phyloP scores from a whole-genome alignment of 768 basidiomycete species.

The Termitomyces sp. region DNA sequence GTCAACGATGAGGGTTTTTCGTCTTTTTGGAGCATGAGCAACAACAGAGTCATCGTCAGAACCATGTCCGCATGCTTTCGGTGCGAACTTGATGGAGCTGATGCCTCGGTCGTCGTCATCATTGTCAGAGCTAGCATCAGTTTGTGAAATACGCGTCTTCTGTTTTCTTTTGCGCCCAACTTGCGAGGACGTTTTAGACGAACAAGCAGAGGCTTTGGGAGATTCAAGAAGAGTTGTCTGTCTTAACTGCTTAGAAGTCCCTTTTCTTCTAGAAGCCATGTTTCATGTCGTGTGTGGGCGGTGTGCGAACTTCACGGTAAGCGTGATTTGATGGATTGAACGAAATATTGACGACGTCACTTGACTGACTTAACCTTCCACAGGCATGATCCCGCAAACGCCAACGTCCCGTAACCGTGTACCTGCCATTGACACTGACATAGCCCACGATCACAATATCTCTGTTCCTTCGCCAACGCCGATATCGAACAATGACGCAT shows the following conservation, averaged over 20 bases:
- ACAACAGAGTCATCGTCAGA: neutral
- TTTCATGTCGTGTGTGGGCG: neutral
- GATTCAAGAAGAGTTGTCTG: conserved; percentile 40
- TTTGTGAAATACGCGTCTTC: neutral
- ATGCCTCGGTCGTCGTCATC: conserved; percentile 26
- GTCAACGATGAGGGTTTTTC: conserved; percentile 9
- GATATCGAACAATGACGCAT: conserved; percentile 2
- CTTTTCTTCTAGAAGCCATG: conserved; percentile 14
- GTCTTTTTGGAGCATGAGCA: conserved; percentile 4
- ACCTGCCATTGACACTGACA: conserved; percentile 7
- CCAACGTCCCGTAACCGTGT: conserved; percentile 2
- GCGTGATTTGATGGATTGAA: neutral
- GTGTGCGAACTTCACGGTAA: neutral
- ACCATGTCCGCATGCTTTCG: conserved; percentile 13
- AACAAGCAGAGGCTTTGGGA: conserved; percentile 20
- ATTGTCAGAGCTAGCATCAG: conserved; percentile 7
- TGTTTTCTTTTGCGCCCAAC: conserved; percentile 10
- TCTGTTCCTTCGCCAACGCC: conserved; percentile 8
- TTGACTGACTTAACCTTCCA: neutral
- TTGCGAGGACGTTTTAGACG: conserved; percentile 6
- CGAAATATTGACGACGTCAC: neutral
- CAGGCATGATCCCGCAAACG: conserved; percentile 4
- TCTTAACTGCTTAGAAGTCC: conserved; percentile 23
- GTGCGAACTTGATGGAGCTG: conserved; percentile 46
- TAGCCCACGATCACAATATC: conserved; percentile 2